These are phyloP conservation scores for Naganishia cerealis DNA, from an alignment of 1,284 basidiomycete genomes.

Conservation along the genomic window DNA sequence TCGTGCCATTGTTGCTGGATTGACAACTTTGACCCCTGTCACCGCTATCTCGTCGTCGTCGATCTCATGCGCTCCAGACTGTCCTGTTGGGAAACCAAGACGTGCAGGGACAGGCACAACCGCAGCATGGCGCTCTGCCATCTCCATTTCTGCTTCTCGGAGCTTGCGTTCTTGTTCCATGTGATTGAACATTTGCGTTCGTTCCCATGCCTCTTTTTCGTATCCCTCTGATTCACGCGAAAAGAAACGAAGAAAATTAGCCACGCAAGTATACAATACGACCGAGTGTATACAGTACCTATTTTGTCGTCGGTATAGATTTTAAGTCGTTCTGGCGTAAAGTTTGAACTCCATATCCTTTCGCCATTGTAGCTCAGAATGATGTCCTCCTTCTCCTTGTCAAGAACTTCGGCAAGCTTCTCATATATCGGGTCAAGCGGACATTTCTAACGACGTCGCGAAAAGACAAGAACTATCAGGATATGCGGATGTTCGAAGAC, in stretches of 20 bases:
- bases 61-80: neutral
- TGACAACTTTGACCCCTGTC: neutral
- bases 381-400: conserved; percentile 26
- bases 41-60: conserved; percentile 20
- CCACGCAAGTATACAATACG: neutral
- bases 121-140: conserved; percentile 12
- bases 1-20: neutral
- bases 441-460: conserved; percentile 11
- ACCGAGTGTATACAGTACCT: neutral
- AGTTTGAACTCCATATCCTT: conserved; percentile 17
- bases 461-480: neutral
- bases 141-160: conserved; percentile 15
- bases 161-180: conserved; percentile 20
- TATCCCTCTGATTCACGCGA: conserved; percentile 9
- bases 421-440: conserved; percentile 30
- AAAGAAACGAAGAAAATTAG: neutral
- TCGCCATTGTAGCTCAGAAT: conserved; percentile 24
- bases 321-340: conserved; percentile 23
- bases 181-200: conserved; percentile 12
- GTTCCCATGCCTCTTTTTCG: conserved; percentile 25
- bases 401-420: conserved; percentile 22
- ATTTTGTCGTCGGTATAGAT: conserved; percentile 28
- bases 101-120: neutral
- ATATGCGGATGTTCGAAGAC: neutral
- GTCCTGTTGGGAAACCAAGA: neutral